Percentiles rank a stretch among this genome's conserved stretches.
Conservation (phyloP, 2,329 filamentous ascomycete genomes). For the Pestalotiopsis sp. region DNA sequence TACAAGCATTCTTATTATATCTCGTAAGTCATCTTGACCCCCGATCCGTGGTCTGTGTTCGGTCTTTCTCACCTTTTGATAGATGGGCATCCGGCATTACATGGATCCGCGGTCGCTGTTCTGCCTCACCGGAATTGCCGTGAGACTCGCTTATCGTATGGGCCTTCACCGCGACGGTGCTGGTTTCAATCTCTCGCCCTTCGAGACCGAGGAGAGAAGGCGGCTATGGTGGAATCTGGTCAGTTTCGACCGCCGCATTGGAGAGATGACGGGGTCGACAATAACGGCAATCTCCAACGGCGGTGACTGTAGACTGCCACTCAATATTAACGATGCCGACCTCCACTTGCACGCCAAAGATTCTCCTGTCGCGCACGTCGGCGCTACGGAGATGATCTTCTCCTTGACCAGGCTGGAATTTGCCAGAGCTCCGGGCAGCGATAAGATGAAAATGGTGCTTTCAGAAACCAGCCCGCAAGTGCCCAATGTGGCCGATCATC, state of each 20-base stretch:
- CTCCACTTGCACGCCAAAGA: slow-evolving; percentile 59
- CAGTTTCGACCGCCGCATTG: slow-evolving; percentile 68
- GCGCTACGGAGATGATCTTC: slow-evolving; percentile 63
- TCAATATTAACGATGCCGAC: slow-evolving; percentile 65
- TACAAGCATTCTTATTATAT: slow-evolving; percentile 70
- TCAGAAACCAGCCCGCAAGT: slow-evolving; percentile 40
- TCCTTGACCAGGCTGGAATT: slow-evolving; percentile 58
- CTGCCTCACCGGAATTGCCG: slow-evolving; percentile 63
- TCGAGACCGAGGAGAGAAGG: slow-evolving; percentile 71
- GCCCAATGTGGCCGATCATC: slow-evolving; percentile 51
- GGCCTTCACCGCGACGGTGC: slow-evolving; percentile 67
- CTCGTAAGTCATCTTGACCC: slow-evolving; percentile 47
- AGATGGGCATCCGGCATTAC: slow-evolving; percentile 59
- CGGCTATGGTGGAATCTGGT: slow-evolving; percentile 75
- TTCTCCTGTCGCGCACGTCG: slow-evolving; percentile 46
- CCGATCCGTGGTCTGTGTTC: too few species aligned
- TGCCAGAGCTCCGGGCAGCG: slow-evolving; percentile 53
- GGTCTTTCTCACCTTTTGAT: slow-evolving; percentile 25
- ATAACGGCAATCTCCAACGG: slow-evolving; percentile 57
- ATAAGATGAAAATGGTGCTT: slow-evolving; percentile 38
- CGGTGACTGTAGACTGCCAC: slow-evolving; percentile 57
- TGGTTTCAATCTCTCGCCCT: slow-evolving; percentile 51
- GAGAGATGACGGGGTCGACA: slow-evolving; percentile 64
- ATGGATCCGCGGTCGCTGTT: slow-evolving; percentile 63
- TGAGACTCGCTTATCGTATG: slow-evolving; percentile 69